These are phyloP conservation scores for Leccinellum albellum DNA, from an alignment of 768 basidiomycete genomes.

Conservation along the genomic window DNA sequence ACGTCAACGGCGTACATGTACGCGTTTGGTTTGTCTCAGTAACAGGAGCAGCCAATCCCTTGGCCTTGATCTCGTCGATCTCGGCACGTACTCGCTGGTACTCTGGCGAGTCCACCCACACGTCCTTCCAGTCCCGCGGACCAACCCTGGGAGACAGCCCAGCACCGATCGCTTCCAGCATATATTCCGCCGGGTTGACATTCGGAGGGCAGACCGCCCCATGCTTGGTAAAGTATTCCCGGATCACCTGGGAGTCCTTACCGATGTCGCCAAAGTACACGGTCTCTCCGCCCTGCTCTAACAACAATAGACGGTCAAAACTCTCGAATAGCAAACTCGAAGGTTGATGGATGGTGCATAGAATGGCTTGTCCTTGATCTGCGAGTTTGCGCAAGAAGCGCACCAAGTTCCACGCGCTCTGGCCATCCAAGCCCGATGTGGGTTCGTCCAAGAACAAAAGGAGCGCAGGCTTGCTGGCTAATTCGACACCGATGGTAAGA, in stretches of 20 bases:
- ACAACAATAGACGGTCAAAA: conserved; percentile 68
- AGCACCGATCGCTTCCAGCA: conserved; percentile 86
- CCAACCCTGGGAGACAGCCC: conserved; percentile 71
- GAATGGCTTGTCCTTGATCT: conserved; percentile 81
- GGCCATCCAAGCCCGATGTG: conserved; percentile 55
- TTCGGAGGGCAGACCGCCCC: conserved; percentile 70
- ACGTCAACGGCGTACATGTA: conserved; percentile 40
- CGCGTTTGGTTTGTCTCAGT: conserved; percentile 38
- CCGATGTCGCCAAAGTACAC: conserved; percentile 95
- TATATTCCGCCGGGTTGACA: conserved; percentile 77
- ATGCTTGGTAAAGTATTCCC: conserved; percentile 70
- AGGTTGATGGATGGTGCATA: conserved; percentile 90
- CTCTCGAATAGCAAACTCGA: conserved; percentile 83
- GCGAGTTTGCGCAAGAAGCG: conserved; percentile 82
- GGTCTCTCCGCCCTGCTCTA: conserved; percentile 80
- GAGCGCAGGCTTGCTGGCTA: conserved; percentile 62
- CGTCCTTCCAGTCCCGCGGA: conserved; percentile 79
- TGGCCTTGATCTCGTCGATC: conserved; percentile 45
- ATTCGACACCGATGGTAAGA: conserved; percentile 87
- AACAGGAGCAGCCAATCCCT: conserved; percentile 42
- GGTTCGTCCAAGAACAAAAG: conserved; percentile 39
- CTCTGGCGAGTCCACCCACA: conserved; percentile 78
- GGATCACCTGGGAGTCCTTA: conserved; percentile 60
- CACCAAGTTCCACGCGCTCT: conserved; percentile 77
- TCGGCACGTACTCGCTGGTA: conserved; percentile 38